Conservation (phyloP, 2,329 filamentous ascomycete species). For the Dothistroma pini region DNA sequence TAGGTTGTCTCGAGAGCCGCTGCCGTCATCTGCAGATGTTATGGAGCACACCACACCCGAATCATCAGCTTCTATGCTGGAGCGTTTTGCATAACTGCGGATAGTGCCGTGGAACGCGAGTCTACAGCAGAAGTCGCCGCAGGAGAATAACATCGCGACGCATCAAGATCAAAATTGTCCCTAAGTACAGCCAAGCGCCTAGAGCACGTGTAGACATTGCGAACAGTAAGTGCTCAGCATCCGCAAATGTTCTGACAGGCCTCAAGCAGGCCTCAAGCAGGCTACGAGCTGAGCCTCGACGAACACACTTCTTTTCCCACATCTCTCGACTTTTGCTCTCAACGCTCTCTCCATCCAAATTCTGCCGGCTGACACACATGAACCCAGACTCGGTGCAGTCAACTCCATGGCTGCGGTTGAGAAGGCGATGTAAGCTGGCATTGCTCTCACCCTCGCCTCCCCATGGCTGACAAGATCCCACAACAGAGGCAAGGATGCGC, state of each 20-base stretch:
- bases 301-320: not conserved
- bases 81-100: too few species aligned
- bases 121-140: not conserved
- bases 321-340: not conserved
- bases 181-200: not conserved
- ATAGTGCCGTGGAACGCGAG: not conserved
- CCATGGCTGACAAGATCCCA: not conserved
- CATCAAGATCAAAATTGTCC: not conserved
- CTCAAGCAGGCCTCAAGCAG: not conserved
- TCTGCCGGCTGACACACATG: constrained; percentile 3
- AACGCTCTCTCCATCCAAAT: not conserved
- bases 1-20: not conserved
- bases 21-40: too few species aligned
- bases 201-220: not conserved
- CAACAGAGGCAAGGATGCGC: constrained; percentile 40
- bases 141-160: not conserved
- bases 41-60: too few species aligned
- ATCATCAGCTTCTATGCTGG: too few species aligned
- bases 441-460: not conserved
- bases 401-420: constrained; percentile 7
- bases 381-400: not conserved
- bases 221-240: not conserved
- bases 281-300: not conserved
- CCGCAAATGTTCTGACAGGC: too few species aligned
- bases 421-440: constrained; percentile 2